Evolutionary conservation across 192 early-diverging fungal genomes (phyloP), one percentile per base, ranked within the genome.

Genomic region (Lunasporangiospora selenospora): DNA sequence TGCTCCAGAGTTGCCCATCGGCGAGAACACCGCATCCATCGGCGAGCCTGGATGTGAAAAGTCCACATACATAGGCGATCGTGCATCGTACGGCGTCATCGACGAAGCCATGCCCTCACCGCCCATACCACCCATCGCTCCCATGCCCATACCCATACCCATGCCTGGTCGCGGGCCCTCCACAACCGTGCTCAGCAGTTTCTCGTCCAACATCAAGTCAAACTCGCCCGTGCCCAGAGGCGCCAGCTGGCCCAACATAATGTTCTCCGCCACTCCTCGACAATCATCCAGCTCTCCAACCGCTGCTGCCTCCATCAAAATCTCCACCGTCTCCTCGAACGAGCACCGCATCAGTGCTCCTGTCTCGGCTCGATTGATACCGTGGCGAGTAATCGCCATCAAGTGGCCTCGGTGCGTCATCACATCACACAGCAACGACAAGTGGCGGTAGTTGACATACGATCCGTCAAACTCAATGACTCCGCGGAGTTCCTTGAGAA

Each of bases 301-400:
- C 36, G 90, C 87, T 5, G 97, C 95, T 4, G 96, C 94, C 32
- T 98, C 95, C 85, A 99, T 91, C 61, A 99, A 85, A 75, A 98
- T 90, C 81, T 99, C 97, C 0, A 99, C 97, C 0, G 97, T 98
- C 81, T 99, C 97, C 80, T 99, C 97, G 53, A 99, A 99, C 10
- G 97, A 95, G 54, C 92, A 92, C 36, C 96, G 87, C 84, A 96
- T 94, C 44, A 99, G 79, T 10, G 93, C 95, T 43, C 95, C 95
- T 2, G 95, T 91, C 62, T 96, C 95, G 16, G 95, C 89, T 37
- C 96, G 87, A 77, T 97, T 99, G 75, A 99, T 99, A 73, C 97
- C 97, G 62, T 98, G 96, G 46, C 97, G 91, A 3, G 96, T 96
- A 66, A 99, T 99, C 24, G 97, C 93, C 87, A 96, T 98, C 62